Evolutionary conservation across 352 stramenopile genomes (phyloP).

Genomic region (Paralagenidium karlingii): DNA sequence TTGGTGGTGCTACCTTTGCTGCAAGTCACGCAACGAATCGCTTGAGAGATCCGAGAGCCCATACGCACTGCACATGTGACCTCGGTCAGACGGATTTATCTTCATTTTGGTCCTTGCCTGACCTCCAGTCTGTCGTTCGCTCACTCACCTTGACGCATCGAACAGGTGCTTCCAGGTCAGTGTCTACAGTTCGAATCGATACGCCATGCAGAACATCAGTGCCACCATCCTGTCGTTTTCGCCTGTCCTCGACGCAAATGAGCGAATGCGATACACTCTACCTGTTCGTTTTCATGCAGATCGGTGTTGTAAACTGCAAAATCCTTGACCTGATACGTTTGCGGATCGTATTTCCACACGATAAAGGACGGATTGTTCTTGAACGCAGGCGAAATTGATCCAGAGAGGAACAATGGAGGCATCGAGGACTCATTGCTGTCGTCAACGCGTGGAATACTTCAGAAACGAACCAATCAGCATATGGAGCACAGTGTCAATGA

Average conservation of each 20-base stretch:
- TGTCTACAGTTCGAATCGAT: conserved; percentile 6
- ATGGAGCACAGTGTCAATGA: no score
- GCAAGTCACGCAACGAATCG: conserved; percentile 23
- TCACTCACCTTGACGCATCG: conserved; percentile 22
- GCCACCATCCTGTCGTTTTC: no score
- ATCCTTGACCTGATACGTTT: conserved; percentile 57
- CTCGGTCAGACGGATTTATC: neutral
- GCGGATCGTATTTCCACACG: conserved; percentile 56
- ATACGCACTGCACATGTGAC: conserved; percentile 19
- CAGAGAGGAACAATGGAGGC: conserved; percentile 57
- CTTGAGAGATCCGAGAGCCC: conserved; percentile 33
- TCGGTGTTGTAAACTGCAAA: conserved; percentile 65
- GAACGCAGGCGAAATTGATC: conserved; percentile 82
- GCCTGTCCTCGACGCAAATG: no score
- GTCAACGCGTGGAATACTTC: no score
- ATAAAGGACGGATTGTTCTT: conserved; percentile 88
- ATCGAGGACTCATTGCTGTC: no score
- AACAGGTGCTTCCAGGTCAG: conserved; percentile 44
- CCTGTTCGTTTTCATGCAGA: conserved; percentile 22
- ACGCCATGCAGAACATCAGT: neutral
- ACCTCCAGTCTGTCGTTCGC: no score
- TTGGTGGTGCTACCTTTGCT: no score
- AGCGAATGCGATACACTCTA: no score
- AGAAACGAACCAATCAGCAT: conserved; percentile 18
- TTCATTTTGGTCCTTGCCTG: conserved; percentile 3